These are phyloP conservation scores for Saccharomyces uvarum DNA, from an alignment of 1,139 yeast genomes.

Conservation along the genomic window DNA sequence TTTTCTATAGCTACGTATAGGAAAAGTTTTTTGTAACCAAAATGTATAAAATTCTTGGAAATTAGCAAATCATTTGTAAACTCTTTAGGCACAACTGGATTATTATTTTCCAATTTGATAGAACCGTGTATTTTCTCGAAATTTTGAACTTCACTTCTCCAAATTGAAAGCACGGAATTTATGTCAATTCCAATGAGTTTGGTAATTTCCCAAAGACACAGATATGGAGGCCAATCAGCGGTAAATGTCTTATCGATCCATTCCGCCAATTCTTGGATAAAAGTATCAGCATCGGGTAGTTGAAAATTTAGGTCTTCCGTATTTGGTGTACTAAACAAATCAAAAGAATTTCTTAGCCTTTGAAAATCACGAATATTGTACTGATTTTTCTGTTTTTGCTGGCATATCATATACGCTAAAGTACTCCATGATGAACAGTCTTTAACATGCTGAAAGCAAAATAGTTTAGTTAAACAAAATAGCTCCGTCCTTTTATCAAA, in stretches of 20 bases:
- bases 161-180: constrained; percentile 4
- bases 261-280: constrained; percentile 7
- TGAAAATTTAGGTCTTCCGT: background rate
- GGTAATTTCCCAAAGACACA: constrained; percentile 13
- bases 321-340: background rate
- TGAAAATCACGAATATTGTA: background rate
- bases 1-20: background rate
- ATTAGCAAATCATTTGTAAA: constrained; percentile 6
- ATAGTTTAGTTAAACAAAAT: constrained; percentile 20
- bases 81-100: constrained; percentile 12
- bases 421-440: constrained; percentile 43
- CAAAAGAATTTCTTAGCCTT: background rate
- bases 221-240: constrained; percentile 24
- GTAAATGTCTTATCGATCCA: constrained; percentile 15
- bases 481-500: constrained; percentile 8
- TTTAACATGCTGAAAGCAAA: constrained; percentile 33
- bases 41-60: constrained; percentile 8
- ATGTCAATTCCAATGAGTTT: background rate
- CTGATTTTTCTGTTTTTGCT: background rate
- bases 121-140: constrained; percentile 13
- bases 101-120: constrained; percentile 8
- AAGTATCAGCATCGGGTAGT: constrained; percentile 1
- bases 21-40: constrained; percentile 15
- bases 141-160: constrained; percentile 13
- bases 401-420: constrained; percentile 17